Conservation (phyloP, 1,284 basidiomycete species). For the Microbotryum violaceum region DNA sequence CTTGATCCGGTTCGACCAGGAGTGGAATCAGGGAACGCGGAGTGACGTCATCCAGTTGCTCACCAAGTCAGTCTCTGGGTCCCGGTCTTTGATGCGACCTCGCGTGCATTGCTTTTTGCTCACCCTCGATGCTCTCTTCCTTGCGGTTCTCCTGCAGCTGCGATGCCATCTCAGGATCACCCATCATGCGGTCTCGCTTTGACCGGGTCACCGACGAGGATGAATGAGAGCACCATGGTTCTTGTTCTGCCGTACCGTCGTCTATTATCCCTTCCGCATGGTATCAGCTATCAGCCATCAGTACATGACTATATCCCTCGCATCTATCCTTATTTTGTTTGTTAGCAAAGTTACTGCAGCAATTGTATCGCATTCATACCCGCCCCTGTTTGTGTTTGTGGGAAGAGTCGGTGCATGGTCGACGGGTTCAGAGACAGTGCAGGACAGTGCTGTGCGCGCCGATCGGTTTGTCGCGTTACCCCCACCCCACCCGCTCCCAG, state of each 20-base stretch:
- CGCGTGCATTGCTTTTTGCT: not conserved
- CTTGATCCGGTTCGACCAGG: slow-evolving; percentile 26
- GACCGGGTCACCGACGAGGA: not conserved
- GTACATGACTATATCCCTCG: too few species aligned
- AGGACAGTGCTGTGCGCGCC: too few species aligned
- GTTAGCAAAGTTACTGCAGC: too few species aligned
- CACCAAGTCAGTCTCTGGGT: slow-evolving; percentile 3
- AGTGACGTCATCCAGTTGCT: slow-evolving; percentile 16
- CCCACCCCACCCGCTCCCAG: too few species aligned
- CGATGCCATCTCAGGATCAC: not conserved
- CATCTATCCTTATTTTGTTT: too few species aligned
- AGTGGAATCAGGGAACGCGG: slow-evolving; percentile 15
- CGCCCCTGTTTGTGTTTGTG: not conserved
- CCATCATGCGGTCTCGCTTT: not conserved
- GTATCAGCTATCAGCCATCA: too few species aligned
- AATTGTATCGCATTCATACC: too few species aligned
- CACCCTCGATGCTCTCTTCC: not conserved
- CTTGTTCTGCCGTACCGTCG: too few species aligned
- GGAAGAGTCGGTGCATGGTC: not conserved
- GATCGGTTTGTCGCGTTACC: too few species aligned
- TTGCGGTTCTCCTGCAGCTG: not conserved
- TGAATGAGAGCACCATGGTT: not conserved
- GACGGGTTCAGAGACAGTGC: too few species aligned
- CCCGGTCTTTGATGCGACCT: not conserved
- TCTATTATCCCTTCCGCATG: too few species aligned